Evolutionary conservation across 352 stramenopile species (phyloP).

Genomic region (Phytopythium sindhum): DNA sequence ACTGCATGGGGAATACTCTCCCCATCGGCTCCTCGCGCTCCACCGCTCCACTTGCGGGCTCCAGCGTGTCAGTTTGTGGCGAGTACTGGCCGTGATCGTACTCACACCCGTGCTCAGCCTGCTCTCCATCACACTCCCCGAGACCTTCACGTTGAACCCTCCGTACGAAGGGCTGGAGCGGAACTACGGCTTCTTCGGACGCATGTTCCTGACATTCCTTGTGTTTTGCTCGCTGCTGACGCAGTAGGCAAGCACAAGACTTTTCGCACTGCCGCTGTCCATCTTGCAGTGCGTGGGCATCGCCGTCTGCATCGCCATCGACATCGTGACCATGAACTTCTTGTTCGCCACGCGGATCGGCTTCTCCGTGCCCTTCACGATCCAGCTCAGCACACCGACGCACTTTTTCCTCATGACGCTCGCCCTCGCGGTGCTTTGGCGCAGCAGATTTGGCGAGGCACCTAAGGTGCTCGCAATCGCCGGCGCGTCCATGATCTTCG

Average conservation of each 20-base stretch:
- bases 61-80: neutral
- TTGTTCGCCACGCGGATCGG: conserved; percentile 13
- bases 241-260: conserved; percentile 15
- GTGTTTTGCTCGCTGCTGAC: conserved; percentile 15
- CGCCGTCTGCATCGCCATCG: neutral
- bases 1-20: neutral
- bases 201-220: conserved; percentile 19
- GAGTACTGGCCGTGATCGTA: neutral
- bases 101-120: neutral
- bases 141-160: neutral
- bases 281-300: neutral
- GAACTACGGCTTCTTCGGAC: conserved; percentile 18
- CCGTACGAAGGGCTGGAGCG: neutral
- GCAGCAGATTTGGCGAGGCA: neutral
- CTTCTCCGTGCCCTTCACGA: conserved; percentile 15
- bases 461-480: conserved; percentile 7
- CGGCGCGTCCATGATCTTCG: conserved; percentile 14
- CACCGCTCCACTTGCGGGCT: neutral
- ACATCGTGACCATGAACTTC: conserved; percentile 9
- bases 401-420: conserved; percentile 18
- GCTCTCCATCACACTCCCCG: neutral
- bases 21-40: neutral
- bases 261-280: conserved; percentile 5
- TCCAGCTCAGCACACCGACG: conserved; percentile 15
- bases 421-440: neutral